Percentiles rank a stretch among this genome's conserved stretches.
phyloP scores from a whole-genome alignment of 1,139 yeast genomes.

The Debaryomycetaceae sp. region DNA sequence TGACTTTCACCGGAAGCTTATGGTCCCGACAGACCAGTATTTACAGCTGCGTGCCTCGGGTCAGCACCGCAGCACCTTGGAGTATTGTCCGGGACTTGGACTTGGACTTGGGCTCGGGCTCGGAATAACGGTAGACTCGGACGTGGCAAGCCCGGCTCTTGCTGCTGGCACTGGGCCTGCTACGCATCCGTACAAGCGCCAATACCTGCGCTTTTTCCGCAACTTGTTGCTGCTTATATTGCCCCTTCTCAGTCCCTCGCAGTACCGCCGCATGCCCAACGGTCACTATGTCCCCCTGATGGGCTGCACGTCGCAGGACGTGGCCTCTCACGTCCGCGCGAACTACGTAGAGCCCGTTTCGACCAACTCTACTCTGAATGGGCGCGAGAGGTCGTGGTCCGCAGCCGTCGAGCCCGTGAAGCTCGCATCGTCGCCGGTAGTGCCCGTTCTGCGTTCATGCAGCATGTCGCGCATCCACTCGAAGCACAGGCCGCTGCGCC shows the following conservation, averaged over 20 bases:
- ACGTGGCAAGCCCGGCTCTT: too few species aligned
- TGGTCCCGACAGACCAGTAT: constrained; percentile 32
- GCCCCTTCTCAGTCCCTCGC: constrained; percentile 17
- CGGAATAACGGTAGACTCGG: constrained; percentile 8
- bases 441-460: background rate
- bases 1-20: constrained; percentile 27
- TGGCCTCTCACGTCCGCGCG: constrained; percentile 17
- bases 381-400: too few species aligned
- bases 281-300: constrained; percentile 14
- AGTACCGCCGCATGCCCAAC: constrained; percentile 9
- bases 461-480: too few species aligned
- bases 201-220: constrained; percentile 13
- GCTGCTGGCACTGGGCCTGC: constrained; percentile 5
- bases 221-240: constrained; percentile 11
- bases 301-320: constrained; percentile 22
- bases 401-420: too few species aligned
- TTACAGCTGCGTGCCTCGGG: constrained; percentile 13
- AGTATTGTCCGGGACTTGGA: too few species aligned
- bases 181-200: constrained; percentile 5
- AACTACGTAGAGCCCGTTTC: constrained; percentile 9
- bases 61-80: constrained; percentile 7
- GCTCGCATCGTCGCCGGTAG: background rate
- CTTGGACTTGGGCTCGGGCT: too few species aligned
- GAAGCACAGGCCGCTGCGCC: too few species aligned
- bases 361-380: background rate